These are phyloP conservation scores for Lichtheimia hyalospora DNA, from an alignment of 371 early-diverging fungal species.

Conservation along the genomic window DNA sequence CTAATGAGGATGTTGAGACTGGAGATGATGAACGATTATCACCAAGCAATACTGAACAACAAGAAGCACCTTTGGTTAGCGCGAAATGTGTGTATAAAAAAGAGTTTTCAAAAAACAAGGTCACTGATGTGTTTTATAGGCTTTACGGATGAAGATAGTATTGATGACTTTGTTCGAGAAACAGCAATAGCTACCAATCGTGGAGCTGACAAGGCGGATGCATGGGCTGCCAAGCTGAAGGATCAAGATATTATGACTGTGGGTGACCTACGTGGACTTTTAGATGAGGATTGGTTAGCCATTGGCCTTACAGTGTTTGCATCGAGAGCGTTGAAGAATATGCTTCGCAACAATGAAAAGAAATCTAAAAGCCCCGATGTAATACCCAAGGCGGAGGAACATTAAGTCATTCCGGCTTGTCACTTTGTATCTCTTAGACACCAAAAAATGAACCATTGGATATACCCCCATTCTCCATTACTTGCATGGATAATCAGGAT, in stretches of 20 bases:
- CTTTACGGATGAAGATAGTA: slow-evolving; percentile 59
- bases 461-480: too few relatives aligned
- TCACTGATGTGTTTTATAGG: slow-evolving; percentile 25
- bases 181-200: slow-evolving; percentile 68
- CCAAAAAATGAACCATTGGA: too few relatives aligned
- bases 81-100: neutral
- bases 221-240: slow-evolving; percentile 72
- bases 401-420: too few relatives aligned
- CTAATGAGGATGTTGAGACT: neutral
- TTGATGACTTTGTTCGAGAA: slow-evolving; percentile 71
- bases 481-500: too few relatives aligned
- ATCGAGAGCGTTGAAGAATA: slow-evolving; percentile 79
- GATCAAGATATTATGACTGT: slow-evolving; percentile 81
- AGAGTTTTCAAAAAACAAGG: neutral
- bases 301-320: slow-evolving; percentile 88
- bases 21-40: slow-evolving; percentile 1
- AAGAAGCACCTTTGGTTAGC: neutral
- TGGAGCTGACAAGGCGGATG: slow-evolving; percentile 68
- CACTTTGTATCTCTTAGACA: too few relatives aligned
- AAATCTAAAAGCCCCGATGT: slow-evolving; percentile 1
- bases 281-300: slow-evolving; percentile 77
- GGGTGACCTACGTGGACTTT: slow-evolving; percentile 74
- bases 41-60: neutral
- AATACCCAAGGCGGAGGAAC: too few relatives aligned
- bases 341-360: slow-evolving; percentile 31